Evolutionary conservation across 2,329 filamentous ascomycete genomes (phyloP).

Genomic region (Rutstroemia sp.): DNA sequence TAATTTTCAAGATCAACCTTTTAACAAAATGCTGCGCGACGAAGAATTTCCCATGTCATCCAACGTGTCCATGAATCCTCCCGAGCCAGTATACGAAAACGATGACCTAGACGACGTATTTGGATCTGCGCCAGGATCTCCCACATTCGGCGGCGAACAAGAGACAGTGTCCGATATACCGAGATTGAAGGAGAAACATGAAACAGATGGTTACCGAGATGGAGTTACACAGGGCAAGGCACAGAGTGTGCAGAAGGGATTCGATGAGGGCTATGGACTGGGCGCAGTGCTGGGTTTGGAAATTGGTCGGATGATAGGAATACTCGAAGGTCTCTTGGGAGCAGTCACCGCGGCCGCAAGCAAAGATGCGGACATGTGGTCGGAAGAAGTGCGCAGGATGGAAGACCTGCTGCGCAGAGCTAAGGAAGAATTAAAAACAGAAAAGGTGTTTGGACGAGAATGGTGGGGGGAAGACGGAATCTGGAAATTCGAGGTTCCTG

Average conservation of each 20-base stretch:
- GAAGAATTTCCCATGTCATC: neutral
- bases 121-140: slow-evolving; percentile 26
- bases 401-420: slow-evolving; percentile 41
- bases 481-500: slow-evolving; percentile 56
- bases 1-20: neutral
- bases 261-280: slow-evolving; percentile 83
- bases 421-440: slow-evolving; percentile 50
- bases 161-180: slow-evolving; percentile 29
- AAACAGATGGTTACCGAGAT: slow-evolving; percentile 82
- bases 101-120: slow-evolving; percentile 28
- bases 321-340: slow-evolving; percentile 62
- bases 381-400: slow-evolving; percentile 20
- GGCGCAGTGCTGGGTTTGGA: slow-evolving; percentile 73
- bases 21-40: neutral
- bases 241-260: slow-evolving; percentile 72
- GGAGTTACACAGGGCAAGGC: slow-evolving; percentile 73
- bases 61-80: neutral
- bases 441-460: slow-evolving; percentile 54
- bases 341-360: slow-evolving; percentile 32
- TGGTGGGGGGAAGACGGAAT: slow-evolving; percentile 65
- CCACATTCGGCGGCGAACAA: slow-evolving; percentile 11
- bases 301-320: slow-evolving; percentile 68
- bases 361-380: slow-evolving; percentile 11
- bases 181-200: slow-evolving; percentile 27
- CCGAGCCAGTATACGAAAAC: slow-evolving; percentile 10